Evolutionary conservation across 306 rosid species (phyloP).

Genomic region (Prunus campanulata): DNA sequence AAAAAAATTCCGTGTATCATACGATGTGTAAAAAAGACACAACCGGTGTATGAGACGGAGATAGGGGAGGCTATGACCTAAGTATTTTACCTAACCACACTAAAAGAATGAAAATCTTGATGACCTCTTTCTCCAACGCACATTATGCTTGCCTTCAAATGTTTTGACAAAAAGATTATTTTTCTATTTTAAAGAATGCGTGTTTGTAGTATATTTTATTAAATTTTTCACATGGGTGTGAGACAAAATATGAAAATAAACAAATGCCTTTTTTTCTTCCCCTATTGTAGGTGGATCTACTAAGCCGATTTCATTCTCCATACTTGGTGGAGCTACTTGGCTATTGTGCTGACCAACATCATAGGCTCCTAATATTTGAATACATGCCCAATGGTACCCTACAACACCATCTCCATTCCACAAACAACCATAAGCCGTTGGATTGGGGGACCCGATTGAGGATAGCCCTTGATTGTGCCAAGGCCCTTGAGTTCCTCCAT

Average conservation of each 20-base stretch:
- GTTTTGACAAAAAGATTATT: not conserved
- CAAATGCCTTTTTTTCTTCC: not conserved
- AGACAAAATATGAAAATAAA: constrained; percentile 7
- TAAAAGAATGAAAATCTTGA: not conserved
- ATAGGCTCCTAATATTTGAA: constrained; percentile 77
- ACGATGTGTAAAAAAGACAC: too few relatives aligned
- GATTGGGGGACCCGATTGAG: constrained; percentile 87
- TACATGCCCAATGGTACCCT: constrained; percentile 76
- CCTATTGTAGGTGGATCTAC: constrained; percentile 74
- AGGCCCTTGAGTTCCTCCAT: constrained; percentile 83
- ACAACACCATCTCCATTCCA: constrained; percentile 62
- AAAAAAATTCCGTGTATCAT: too few relatives aligned
- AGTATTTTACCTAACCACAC: not conserved
- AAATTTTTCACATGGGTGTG: constrained; percentile 40
- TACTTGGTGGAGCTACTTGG: constrained; percentile 86
- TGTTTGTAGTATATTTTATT: constrained; percentile 14
- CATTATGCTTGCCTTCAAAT: constrained; percentile 1
- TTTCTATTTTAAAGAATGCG: not conserved
- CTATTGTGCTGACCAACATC: constrained; percentile 93
- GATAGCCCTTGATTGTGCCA: constrained; percentile 97
- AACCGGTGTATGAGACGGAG: too few relatives aligned
- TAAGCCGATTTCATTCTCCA: constrained; percentile 76
- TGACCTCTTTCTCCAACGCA: not conserved
- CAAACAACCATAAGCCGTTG: constrained; percentile 45
- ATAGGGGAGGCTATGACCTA: not conserved